A percentile compares a stretch with the other conserved stretches of the same genome.
These are phyloP conservation scores for Suillus clintonianus DNA, from an alignment of 768 basidiomycete species.

Conservation along the genomic window DNA sequence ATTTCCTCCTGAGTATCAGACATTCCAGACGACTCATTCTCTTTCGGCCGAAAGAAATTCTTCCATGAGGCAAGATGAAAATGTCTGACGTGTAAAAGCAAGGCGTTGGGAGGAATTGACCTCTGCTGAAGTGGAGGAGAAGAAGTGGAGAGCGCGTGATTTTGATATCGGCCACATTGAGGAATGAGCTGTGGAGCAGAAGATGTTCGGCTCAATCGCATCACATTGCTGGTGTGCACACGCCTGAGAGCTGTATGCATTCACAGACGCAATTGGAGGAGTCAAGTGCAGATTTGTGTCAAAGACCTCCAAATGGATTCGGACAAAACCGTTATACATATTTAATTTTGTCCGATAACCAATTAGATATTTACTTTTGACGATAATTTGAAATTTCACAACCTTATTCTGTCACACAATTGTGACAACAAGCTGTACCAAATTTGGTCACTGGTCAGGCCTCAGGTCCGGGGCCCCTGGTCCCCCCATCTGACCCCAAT, in stretches of 20 bases:
- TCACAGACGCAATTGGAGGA: conserved; percentile 11
- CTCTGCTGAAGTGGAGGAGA: neutral
- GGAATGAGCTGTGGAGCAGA: conserved; percentile 1
- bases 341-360: conserved; percentile 13
- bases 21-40: conserved; percentile 1
- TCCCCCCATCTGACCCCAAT: conserved; percentile 1
- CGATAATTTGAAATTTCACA: conserved; percentile 21
- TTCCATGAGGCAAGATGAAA: conserved; percentile 29
- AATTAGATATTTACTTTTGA: conserved; percentile 6
- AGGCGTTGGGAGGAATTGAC: neutral
- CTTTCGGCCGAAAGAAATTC: conserved; percentile 16
- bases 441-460: neutral
- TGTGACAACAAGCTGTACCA: neutral
- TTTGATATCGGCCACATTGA: neutral
- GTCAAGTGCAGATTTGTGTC: conserved; percentile 1
- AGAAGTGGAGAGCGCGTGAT: neutral
- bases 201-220: conserved; percentile 18
- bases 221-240: conserved; percentile 37
- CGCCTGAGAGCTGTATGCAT: conserved; percentile 34
- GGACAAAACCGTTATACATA: neutral
- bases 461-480: neutral
- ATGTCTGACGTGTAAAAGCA: neutral
- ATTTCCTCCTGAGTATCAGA: conserved; percentile 63
- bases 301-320: conserved; percentile 23
- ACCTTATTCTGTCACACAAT: conserved; percentile 4